These are phyloP conservation scores for Phaeosphaeriaceae sp. DNA, from an alignment of 2,329 filamentous ascomycete genomes.

Conservation along the genomic window DNA sequence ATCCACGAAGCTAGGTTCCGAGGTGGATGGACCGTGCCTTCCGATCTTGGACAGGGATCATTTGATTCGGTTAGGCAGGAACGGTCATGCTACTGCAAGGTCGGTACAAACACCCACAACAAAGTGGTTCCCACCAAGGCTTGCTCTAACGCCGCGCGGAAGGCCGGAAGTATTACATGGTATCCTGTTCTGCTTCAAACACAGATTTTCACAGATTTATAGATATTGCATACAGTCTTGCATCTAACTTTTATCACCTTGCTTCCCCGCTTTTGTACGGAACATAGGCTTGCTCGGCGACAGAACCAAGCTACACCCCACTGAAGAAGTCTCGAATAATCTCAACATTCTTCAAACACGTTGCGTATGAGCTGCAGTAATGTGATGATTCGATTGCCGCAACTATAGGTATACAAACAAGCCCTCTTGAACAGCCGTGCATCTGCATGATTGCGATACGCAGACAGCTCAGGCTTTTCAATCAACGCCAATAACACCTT, in stretches of 20 bases:
- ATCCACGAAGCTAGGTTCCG: neutral
- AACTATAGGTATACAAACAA: conserved; percentile 5
- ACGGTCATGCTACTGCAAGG: neutral
- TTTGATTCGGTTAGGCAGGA: neutral
- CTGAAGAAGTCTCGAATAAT: neutral
- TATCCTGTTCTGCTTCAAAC: too few species aligned
- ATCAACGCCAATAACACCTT: conserved; percentile 31
- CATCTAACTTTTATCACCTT: too few species aligned
- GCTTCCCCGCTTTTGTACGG: too few species aligned
- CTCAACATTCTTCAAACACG: neutral
- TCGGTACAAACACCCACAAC: neutral
- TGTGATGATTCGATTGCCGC: neutral
- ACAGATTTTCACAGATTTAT: too few species aligned
- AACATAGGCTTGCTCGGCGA: too few species aligned
- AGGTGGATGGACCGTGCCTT: neutral
- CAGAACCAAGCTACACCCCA: neutral
- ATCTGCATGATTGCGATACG: conserved; percentile 8
- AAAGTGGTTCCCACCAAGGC: neutral
- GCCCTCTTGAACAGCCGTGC: conserved; percentile 5
- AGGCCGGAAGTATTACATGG: too few species aligned
- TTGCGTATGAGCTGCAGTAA: neutral
- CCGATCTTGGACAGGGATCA: neutral
- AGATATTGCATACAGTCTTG: too few species aligned
- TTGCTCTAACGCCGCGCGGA: neutral
- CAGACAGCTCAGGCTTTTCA: conserved; percentile 10